These are phyloP conservation scores for Sporothrix phasma DNA, from an alignment of 2,329 filamentous ascomycete genomes.

Conservation along the genomic window DNA sequence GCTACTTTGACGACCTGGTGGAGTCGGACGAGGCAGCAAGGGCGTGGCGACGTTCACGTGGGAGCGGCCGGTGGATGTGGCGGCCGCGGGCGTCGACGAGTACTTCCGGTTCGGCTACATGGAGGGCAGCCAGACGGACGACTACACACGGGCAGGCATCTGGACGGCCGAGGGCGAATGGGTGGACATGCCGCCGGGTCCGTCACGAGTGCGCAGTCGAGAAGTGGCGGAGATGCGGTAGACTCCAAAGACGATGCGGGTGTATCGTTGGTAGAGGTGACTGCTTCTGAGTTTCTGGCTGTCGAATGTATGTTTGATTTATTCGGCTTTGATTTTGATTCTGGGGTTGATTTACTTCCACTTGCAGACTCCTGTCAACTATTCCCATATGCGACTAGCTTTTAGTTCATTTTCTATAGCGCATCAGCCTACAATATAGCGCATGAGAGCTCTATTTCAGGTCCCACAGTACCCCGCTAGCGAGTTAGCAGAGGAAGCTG, in stretches of 20 bases:
- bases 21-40: constrained; percentile 25
- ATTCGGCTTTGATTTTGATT: not conserved
- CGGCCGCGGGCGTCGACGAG: constrained; percentile 43
- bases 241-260: not conserved
- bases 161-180: constrained; percentile 58
- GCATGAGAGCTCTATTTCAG: not conserved
- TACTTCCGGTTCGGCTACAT: constrained; percentile 73
- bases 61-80: constrained; percentile 11
- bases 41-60: constrained; percentile 9
- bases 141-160: constrained; percentile 66
- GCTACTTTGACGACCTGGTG: constrained; percentile 44
- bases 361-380: not conserved
- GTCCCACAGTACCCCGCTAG: not conserved
- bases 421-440: constrained; percentile 1
- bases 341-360: not conserved
- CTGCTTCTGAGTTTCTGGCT: not conserved
- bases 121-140: constrained; percentile 51
- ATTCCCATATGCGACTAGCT: not conserved
- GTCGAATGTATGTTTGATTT: not conserved
- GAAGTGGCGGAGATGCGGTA: constrained; percentile 12
- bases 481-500: not conserved
- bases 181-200: constrained; percentile 54
- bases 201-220: constrained; percentile 36
- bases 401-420: not conserved
- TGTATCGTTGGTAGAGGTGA: not conserved